A percentile compares a stretch with the other conserved stretches of the same genome.
phyloP scores from a whole-genome alignment of 139 green algal species.

The Eudorina sp. region DNA sequence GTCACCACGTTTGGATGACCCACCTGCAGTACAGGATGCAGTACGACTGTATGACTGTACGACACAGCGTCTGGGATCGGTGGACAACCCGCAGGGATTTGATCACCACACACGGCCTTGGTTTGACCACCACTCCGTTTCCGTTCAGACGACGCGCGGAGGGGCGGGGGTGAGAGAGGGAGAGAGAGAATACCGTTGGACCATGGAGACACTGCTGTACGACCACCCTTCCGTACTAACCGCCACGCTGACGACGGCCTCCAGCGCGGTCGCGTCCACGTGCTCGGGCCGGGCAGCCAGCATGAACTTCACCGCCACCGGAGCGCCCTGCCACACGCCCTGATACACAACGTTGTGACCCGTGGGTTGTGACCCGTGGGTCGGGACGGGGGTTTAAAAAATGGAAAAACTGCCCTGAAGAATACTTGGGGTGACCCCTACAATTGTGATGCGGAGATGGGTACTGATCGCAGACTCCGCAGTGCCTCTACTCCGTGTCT shows the following conservation, averaged over 20 bases:
- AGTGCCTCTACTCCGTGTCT: no score
- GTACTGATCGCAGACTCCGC: no score
- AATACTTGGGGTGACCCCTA: background rate
- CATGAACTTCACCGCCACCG: slow-evolving; percentile 41
- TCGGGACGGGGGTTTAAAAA: background rate
- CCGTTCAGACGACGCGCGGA: no score
- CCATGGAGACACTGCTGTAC: no score
- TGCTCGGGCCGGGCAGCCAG: background rate
- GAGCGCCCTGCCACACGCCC: slow-evolving; percentile 21
- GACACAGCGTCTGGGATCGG: no score
- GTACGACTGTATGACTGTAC: background rate
- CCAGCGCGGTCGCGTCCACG: slow-evolving; percentile 21
- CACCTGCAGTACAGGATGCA: background rate
- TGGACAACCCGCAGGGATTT: no score
- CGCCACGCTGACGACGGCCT: slow-evolving; percentile 12
- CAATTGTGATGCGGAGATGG: background rate
- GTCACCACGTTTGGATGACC: slow-evolving; percentile 22
- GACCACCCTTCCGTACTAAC: background rate
- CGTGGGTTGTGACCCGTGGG: background rate
- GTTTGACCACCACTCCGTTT: no score
- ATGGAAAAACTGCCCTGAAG: background rate
- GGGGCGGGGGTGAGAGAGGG: no score
- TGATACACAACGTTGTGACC: background rate
- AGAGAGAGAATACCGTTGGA: no score
- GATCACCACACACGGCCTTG: no score